Base-by-base conservation (phyloP, 164 flowering plant genomes). In the Annona squamosa region DNA sequence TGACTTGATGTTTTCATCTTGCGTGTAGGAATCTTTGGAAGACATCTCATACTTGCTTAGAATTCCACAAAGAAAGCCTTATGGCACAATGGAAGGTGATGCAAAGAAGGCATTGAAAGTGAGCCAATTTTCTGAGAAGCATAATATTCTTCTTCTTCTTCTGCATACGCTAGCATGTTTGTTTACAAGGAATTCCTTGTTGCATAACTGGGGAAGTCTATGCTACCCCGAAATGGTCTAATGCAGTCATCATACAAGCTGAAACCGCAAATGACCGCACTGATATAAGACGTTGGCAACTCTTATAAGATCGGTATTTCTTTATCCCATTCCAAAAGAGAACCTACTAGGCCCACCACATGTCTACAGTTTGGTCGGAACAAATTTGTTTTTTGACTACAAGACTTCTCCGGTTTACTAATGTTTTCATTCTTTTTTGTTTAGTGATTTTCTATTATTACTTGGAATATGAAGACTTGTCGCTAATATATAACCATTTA, bases 51-150 rank as follows among this genome's bases (percentile, higher is more conserved):
- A 90, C 84, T 85, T 92, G 84, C 86, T 92, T 46, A 91, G 98
- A 81, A 94, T 94, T 75, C 98, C 98, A 46, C 98, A 94, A 79
- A 85, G 98, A 83, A 94, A 94, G 81, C 98, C 98, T 52, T 94
- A 76, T 81, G 94, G 97, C 82, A 92, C 98, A 52, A 92, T 94
- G 98, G 97, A 94, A 86, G 87, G 92, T 16, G 89, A 94, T 84
- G 95, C 89, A 68, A 90, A 94, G 86, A 94, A 86, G 89, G 91
- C 97, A 74, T 80, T 94, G 41, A 89, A 91, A 97, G 97, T 92
- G 83, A 26, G 42, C 7, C 63, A 2, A 37, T 56, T 4, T 48
- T 5, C 42, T 69, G 26, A 26, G 61, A 69, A 9, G 37, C 45
- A 37, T n/a, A 68, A 46, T 46, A 9, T 6, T 46, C 5, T 66